Percentiles rank a stretch among this genome's conserved stretches.
Conservation (phyloP, 2,329 filamentous ascomycete species). For the Celoporthe dispersa region DNA sequence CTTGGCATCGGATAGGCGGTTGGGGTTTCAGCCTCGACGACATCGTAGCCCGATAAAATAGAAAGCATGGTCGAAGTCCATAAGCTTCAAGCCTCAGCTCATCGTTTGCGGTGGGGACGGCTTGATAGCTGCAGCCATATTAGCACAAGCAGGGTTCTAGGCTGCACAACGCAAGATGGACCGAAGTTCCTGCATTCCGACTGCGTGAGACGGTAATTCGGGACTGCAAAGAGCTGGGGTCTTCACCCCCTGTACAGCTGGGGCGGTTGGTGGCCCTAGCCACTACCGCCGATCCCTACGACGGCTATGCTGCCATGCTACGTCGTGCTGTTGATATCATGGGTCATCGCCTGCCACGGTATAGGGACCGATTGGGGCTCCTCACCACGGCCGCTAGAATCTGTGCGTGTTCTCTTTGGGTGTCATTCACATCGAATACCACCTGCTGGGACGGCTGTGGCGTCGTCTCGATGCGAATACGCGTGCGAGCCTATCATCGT, state of each 20-base stretch:
- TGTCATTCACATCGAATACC: background rate
- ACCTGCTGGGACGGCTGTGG: background rate
- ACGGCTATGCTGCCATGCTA: background rate
- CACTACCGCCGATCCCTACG: slow-evolving; percentile 5
- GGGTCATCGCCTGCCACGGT: background rate
- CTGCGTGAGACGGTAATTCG: slow-evolving; percentile 23
- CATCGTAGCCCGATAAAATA: background rate
- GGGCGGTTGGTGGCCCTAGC: slow-evolving; percentile 16
- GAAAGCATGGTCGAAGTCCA: background rate
- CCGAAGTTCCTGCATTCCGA: slow-evolving; percentile 23
- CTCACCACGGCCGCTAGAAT: background rate
- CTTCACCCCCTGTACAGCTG: slow-evolving; percentile 19
- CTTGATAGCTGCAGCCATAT: slow-evolving; percentile 8
- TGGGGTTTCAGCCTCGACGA: background rate
- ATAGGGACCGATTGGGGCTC: background rate
- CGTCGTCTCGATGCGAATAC: background rate
- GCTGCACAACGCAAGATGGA: slow-evolving; percentile 7
- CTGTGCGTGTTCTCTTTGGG: background rate
- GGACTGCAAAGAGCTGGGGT: slow-evolving; percentile 25
- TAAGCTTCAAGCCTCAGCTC: slow-evolving; percentile 6
- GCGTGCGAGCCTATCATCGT: background rate
- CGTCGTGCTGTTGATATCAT: background rate
- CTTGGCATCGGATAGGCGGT: slow-evolving; percentile 1
- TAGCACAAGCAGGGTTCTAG: slow-evolving; percentile 15
- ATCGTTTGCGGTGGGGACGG: background rate